Conservation (phyloP, 805 yeast species). For the Ascoidea rubescens region DNA sequence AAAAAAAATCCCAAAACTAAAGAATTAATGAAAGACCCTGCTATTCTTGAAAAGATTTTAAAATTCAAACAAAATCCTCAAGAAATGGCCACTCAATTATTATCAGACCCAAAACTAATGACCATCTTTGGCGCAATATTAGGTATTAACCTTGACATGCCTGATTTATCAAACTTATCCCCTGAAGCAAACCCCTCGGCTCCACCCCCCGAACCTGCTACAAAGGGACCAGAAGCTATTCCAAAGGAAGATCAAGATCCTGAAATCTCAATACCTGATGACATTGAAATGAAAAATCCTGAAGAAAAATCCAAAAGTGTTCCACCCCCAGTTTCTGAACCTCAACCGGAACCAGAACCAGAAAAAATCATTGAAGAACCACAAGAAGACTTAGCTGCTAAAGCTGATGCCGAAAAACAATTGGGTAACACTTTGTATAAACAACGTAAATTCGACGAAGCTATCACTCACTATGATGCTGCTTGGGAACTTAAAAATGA, state of each 20-base stretch:
- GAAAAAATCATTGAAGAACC: conserved; percentile 16
- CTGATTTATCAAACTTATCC: conserved; percentile 16
- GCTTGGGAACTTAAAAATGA: conserved; percentile 79
- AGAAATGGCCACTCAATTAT: conserved; percentile 53
- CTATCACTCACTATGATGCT: conserved; percentile 70
- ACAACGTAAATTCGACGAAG: conserved; percentile 79
- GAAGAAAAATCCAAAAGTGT: conserved; percentile 9
- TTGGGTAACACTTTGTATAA: conserved; percentile 83
- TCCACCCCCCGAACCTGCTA: conserved; percentile 17
- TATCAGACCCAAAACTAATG: conserved; percentile 78
- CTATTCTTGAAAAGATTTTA: conserved; percentile 54
- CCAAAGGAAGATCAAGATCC: conserved; percentile 16
- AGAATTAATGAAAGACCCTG: conserved; percentile 78
- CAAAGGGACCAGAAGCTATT: conserved; percentile 16
- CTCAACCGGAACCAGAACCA: conserved; percentile 9
- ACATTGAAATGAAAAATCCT: conserved; percentile 15
- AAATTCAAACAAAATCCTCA: conserved; percentile 59
- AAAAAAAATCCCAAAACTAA: conserved; percentile 77
- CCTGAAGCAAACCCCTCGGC: conserved; percentile 15
- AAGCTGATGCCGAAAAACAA: conserved; percentile 62
- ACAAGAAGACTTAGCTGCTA: conserved; percentile 23
- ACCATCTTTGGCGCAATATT: conserved; percentile 72
- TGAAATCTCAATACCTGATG: conserved; percentile 8
- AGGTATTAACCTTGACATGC: conserved; percentile 61
- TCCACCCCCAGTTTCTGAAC: background rate